Conservation (phyloP, 2,329 filamentous ascomycete species). For the Diaporthe citrichinensis region DNA sequence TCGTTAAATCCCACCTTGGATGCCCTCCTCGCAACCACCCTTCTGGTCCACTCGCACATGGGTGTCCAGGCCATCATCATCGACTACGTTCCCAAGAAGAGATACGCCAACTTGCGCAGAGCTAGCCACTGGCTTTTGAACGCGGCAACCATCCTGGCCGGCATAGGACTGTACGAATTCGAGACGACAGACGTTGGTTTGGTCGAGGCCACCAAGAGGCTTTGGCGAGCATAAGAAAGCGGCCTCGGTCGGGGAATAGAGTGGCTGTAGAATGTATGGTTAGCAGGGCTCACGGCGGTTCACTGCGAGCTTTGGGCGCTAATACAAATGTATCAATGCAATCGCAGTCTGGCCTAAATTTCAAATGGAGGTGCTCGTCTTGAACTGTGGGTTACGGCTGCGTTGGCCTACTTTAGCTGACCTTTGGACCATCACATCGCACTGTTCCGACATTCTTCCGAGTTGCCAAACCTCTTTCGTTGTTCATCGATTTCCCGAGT, state of each 20-base stretch:
- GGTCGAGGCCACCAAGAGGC: slow-evolving; percentile 87
- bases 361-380: not conserved
- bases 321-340: slow-evolving; percentile 6
- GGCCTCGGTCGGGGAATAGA: not conserved
- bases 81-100: slow-evolving; percentile 87
- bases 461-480: too few relatives aligned
- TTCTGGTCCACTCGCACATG: slow-evolving; percentile 95
- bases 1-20: slow-evolving; percentile 92
- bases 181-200: slow-evolving; percentile 98
- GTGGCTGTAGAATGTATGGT: not conserved
- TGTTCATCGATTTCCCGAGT: not conserved
- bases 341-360: not conserved
- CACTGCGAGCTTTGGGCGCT: not conserved
- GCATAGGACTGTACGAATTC: slow-evolving; percentile 95
- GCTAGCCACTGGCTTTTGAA: slow-evolving; percentile 85
- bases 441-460: not conserved
- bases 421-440: too few relatives aligned
- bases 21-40: slow-evolving; percentile 83
- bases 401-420: not conserved
- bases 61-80: slow-evolving; percentile 92
- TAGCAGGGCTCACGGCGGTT: not conserved
- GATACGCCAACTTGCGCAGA: slow-evolving; percentile 77
- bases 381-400: not conserved
- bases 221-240: slow-evolving; percentile 82
- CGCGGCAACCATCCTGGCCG: slow-evolving; percentile 82